These are phyloP conservation scores for Sugiyamaella paludigena DNA, from an alignment of 1,139 yeast species.

Conservation along the genomic window DNA sequence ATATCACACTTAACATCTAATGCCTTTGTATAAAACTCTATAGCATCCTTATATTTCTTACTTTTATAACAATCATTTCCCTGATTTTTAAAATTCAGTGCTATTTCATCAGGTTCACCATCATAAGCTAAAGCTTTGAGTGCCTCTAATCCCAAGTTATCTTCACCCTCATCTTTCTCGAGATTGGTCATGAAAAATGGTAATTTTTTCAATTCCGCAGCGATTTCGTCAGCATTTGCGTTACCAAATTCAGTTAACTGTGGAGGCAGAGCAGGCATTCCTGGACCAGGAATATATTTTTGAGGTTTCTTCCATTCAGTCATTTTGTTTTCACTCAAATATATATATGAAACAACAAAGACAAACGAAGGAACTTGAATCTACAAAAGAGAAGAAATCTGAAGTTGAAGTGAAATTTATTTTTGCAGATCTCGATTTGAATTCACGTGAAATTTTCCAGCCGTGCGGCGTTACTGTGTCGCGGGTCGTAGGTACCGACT, in stretches of 20 bases:
- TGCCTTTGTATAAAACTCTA: conserved; percentile 77
- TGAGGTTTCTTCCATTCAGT: conserved; percentile 39
- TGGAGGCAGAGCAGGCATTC: conserved; percentile 81
- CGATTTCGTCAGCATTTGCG: conserved; percentile 64
- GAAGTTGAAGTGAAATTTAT: no score
- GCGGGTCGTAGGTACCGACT: no score
- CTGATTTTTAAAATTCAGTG: conserved; percentile 83
- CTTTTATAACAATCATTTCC: conserved; percentile 83
- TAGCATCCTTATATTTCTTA: conserved; percentile 71
- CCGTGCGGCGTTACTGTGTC: no score
- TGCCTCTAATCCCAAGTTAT: conserved; percentile 77
- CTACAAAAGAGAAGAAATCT: background rate
- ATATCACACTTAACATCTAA: conserved; percentile 57
- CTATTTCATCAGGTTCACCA: conserved; percentile 92
- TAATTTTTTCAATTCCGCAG: conserved; percentile 73
- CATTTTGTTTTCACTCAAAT: background rate
- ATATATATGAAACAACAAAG: background rate
- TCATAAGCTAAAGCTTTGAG: conserved; percentile 88
- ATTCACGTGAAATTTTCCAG: no score
- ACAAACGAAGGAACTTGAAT: no score
- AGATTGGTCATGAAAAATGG: conserved; percentile 94
- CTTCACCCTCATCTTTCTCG: conserved; percentile 76
- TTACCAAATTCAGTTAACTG: conserved; percentile 64
- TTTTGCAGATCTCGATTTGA: no score
- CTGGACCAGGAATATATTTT: conserved; percentile 66